Evolutionary conservation across 768 basidiomycete species (phyloP).

Genomic region (Agaricus blazei): DNA sequence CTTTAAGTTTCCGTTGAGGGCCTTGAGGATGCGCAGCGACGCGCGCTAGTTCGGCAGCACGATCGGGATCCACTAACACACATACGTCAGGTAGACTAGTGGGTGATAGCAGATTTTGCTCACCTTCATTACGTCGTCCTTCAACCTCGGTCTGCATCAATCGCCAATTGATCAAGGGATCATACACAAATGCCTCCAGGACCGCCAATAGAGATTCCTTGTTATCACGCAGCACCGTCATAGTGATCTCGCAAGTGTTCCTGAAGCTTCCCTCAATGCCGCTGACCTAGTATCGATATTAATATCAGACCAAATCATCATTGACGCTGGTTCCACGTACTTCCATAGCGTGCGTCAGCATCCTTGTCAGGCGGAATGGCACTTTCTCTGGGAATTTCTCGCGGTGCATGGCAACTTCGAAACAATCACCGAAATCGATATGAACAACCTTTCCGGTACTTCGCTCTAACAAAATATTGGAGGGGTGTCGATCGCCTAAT

Average conservation of each 20-base stretch:
- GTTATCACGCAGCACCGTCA: constrained; percentile 93
- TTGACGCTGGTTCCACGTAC: constrained; percentile 33
- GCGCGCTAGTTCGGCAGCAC: constrained; percentile 58
- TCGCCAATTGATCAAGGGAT: constrained; percentile 97
- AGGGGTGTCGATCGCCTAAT: constrained; percentile 96
- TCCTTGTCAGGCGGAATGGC: constrained; percentile 95
- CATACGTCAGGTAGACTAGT: constrained; percentile 27
- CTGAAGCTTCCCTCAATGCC: constrained; percentile 98
- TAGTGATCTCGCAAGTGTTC: constrained; percentile 94
- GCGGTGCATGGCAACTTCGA: constrained; percentile 95
- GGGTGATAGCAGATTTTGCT: constrained; percentile 8
- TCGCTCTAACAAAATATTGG: constrained; percentile 88
- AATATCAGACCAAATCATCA: constrained; percentile 8
- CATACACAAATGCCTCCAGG: constrained; percentile 97
- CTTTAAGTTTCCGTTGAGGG: constrained; percentile 75
- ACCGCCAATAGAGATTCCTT: constrained; percentile 99
- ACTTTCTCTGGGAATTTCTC: constrained; percentile 99
- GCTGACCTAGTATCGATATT: constrained; percentile 58
- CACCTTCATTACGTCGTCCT: constrained; percentile 63
- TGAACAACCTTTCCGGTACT: constrained; percentile 94
- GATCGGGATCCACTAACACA: constrained; percentile 39
- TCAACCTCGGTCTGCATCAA: constrained; percentile 84
- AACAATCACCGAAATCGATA: constrained; percentile 97
- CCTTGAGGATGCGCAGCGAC: constrained; percentile 74
- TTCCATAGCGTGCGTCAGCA: constrained; percentile 99